Evolutionary conservation across 805 yeast species (phyloP), one percentile per base, ranked within the genome.

Genomic region (Candida adriatica): DNA sequence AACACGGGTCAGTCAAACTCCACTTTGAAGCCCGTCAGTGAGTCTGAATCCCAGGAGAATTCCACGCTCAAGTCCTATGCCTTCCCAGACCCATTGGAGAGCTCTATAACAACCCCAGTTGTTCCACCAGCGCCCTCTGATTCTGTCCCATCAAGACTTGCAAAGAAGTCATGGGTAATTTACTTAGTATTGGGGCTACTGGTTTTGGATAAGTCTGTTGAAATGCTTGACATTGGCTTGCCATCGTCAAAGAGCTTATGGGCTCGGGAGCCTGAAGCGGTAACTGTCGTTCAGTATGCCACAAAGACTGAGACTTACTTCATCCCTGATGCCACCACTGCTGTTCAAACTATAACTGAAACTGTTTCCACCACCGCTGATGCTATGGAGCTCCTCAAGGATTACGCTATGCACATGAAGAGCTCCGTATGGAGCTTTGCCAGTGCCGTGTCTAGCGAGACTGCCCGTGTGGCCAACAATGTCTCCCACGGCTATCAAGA

Each of bases 141-240:
- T 13, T 8, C 9, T 23, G 7, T 15, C 14, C 25, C 25, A 11
- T 8, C 13, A 8, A 7, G 9, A 13, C 7, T 15, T 23, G 15
- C 25, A 19, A 18, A 37, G 4, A 43, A 31, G 33, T 26, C 30
- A 1, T 39, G 36, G 22, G n/a, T 30, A 5, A 31, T 41, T n/a
- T 38, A 42, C 18, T 13, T 27, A 5, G 22, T 33, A 4, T 38
- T 30, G 27, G 48, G 45, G 8, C 15, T 44, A 4, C 34, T 48
- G 11, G 41, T 48, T 7, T 16, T 41, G 16, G 52, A 48, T 22
- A 40, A 42, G 26, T 25, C 44, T 4, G 19, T 45, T 15, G 41
- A 46, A 18, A 11, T 46, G 16, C 39, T 45, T 19, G 34, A 37
- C 15, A 6, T 39, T 21, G 27, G 31, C 7, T 11, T 38, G 6